A percentile compares a stretch with the other conserved stretches of the same genome.
Conservation (phyloP, 1,139 yeast genomes). For the Magnusiomyces ingens region DNA sequence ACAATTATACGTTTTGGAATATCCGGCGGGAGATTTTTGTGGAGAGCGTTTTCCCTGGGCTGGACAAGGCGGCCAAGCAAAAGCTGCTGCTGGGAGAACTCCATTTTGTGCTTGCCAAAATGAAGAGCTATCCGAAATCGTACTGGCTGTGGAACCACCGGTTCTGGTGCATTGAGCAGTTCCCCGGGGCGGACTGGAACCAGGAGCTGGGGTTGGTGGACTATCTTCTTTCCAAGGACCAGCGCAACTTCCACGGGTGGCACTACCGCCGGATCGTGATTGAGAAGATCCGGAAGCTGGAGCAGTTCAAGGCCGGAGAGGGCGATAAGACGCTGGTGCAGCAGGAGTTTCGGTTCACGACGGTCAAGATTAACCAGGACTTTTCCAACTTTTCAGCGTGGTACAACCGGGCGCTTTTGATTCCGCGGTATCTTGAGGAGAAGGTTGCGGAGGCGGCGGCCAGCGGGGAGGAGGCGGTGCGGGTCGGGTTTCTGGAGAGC, state of each 20-base stretch:
- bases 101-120: slow-evolving; percentile 48
- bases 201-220: slow-evolving; percentile 63
- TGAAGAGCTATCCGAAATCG: slow-evolving; percentile 72
- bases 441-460: slow-evolving; percentile 12
- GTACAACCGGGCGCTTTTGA: slow-evolving; percentile 78
- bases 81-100: slow-evolving; percentile 53
- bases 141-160: slow-evolving; percentile 98
- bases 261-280: slow-evolving; percentile 78
- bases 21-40: slow-evolving; percentile 66
- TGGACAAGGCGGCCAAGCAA: slow-evolving; percentile 21
- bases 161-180: slow-evolving; percentile 63
- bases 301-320: slow-evolving; percentile 14
- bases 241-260: slow-evolving; percentile 94
- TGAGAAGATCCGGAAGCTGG: slow-evolving; percentile 35
- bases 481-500: slow-evolving; percentile 38
- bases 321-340: slow-evolving; percentile 28
- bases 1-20: slow-evolving; percentile 87
- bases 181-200: slow-evolving; percentile 56
- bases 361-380: slow-evolving; percentile 67
- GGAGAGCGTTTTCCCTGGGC: slow-evolving; percentile 29
- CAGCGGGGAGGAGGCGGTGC: slow-evolving; percentile 21
- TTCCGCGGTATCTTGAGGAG: slow-evolving; percentile 44
- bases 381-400: slow-evolving; percentile 94
- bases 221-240: slow-evolving; percentile 61
- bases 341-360: slow-evolving; percentile 70